These are phyloP conservation scores for Plicaturopsis crispa DNA, from an alignment of 768 basidiomycete species.

Conservation along the genomic window DNA sequence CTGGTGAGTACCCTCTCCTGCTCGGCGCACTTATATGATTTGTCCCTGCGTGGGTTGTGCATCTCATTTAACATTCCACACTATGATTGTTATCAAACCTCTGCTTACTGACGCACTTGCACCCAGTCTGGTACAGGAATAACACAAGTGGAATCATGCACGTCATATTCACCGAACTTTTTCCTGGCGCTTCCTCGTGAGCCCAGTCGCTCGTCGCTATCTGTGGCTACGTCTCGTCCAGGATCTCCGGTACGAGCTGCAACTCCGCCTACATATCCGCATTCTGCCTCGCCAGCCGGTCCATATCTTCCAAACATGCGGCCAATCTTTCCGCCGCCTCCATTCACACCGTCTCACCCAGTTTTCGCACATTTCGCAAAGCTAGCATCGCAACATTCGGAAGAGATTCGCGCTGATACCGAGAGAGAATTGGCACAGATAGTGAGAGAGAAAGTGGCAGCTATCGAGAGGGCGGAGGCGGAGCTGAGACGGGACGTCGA, in stretches of 20 bases:
- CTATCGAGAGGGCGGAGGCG: slow-evolving; percentile 49
- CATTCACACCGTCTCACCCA: slow-evolving; percentile 70
- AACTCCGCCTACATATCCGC: too few species aligned
- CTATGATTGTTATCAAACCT: too few species aligned
- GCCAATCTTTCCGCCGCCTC: slow-evolving; percentile 65
- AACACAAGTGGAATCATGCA: slow-evolving; percentile 15
- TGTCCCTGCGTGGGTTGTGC: too few species aligned
- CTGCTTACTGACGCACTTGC: too few species aligned
- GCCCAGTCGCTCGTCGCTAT: too few species aligned
- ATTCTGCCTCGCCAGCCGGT: too few species aligned
- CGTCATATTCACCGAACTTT: not conserved
- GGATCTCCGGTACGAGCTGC: too few species aligned
- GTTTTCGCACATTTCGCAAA: slow-evolving; percentile 60
- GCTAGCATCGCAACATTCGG: slow-evolving; percentile 47
- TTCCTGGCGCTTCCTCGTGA: slow-evolving; percentile 9
- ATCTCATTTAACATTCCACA: too few species aligned
- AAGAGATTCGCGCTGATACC: slow-evolving; percentile 43
- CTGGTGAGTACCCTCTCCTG: slow-evolving; percentile 48
- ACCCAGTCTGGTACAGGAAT: slow-evolving; percentile 32
- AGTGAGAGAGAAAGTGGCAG: slow-evolving; percentile 43
- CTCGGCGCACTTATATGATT: too few species aligned
- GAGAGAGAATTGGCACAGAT: slow-evolving; percentile 51
- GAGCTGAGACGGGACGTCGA: slow-evolving; percentile 52
- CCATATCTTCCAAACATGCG: slow-evolving; percentile 45
- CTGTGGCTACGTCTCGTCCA: too few species aligned